Evolutionary conservation across 306 rosid species (phyloP), one percentile per base, ranked within the genome.

Genomic region (Amphicarpaea edgeworthii): DNA sequence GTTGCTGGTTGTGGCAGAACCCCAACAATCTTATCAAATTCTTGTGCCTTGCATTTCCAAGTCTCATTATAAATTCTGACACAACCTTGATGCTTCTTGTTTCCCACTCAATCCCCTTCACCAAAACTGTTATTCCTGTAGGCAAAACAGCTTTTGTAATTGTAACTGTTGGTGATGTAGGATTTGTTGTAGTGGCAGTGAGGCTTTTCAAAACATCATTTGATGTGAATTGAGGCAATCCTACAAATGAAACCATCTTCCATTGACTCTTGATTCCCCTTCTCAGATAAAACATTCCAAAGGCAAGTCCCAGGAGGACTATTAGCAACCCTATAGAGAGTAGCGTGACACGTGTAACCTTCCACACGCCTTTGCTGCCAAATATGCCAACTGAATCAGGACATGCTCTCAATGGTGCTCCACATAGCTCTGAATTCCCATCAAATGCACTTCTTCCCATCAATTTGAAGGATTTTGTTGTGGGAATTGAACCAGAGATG

Each of bases 341-440:
- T 77, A 92, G 81, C 83, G 87, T 57, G 54, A 88, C 49, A 80
- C 79, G 85, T 21, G 77, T 28, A 72, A 89, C 83, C 87, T 83
- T 92, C 83, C 88, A 75, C 0, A 60, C 76, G 59, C 84, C 86
- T 84, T 80, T 87, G 81, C 88, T 81, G 32, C 87, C 89, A 34
- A 88, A 77, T 65, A 91, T 85, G 45, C 88, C 82, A 30, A 77
- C 67, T 20, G 94, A 86, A 67, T 83, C 77, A n/a, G 88, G 72
- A 73, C 98, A 95, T 34, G 90, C 81, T 70, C 75, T 47, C 60
- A 95, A 77, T 49, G 98, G 98, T 51, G 61, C 88, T 81, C 98
- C 98, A 75, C 98, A 95, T 43, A 95, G 95, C 83, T 86, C 83
- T 16, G 93, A 79, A 80, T 95, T 95, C 60, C 97, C 98, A 30